Evolutionary conservation across 768 basidiomycete genomes (phyloP), one percentile per base, ranked within the genome.

Genomic region (Suillus weaverae): DNA sequence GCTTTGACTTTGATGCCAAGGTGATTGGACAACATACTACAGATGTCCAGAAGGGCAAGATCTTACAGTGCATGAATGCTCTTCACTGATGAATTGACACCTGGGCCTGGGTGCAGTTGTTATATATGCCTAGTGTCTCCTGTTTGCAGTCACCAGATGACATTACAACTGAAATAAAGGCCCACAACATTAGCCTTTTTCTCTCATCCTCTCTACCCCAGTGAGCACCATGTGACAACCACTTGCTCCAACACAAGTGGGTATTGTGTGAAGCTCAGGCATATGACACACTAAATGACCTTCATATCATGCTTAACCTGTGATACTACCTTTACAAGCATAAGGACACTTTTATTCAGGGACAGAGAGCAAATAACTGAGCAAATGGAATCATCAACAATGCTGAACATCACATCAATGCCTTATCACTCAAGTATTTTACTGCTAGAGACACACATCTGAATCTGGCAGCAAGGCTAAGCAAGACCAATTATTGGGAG

Each of bases 101-200:
- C 13, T 60, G 57, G 57, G 35, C 36, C 36, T 1, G 10, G 30
- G 57, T 60, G 41, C 57, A 60, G 36, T 2, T 60, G 13, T 41
- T 60, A n/a, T 60, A 60, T 41, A 32, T 60, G 57, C 57, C 57
- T 41, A n/a, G 35, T 26, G 57, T 60, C n/a, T 35, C 35, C 32
- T n/a, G 4, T n/a, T n/a, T 46, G 44, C 9, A 1, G 44, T 46
- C 44, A 46, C 44, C 9, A 46, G 44, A 46, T 46, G 44, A 46
- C 10, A 46, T 46, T 22, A 10, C 44, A 3, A 46, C 44, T 22
- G n/a, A 46, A 46, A 46, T 5, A 1, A 46, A 46, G 44, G 44
- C n/a, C n/a, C n/a, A 46, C 44, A 46, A 22, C 44, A 46, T 46
- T 5, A 46, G 44, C n/a, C 44, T 46, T 22, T n/a, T 46, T 11